These are phyloP conservation scores for Penicillium sp. DNA, from an alignment of 2,329 filamentous ascomycete genomes.

Conservation along the genomic window DNA sequence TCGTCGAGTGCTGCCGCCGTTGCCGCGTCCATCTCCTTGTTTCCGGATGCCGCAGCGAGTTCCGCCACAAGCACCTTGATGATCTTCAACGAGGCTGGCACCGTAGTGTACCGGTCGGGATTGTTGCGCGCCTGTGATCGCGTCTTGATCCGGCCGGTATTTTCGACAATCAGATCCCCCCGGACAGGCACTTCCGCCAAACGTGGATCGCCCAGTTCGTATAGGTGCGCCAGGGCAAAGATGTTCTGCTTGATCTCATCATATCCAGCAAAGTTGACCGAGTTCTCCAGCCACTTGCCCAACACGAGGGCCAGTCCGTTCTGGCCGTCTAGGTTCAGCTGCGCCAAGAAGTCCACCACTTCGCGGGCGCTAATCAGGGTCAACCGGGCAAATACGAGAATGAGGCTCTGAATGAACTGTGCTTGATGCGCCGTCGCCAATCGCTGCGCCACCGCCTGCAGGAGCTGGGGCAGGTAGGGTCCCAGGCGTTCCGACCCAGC, in stretches of 20 bases:
- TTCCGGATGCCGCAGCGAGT: slow-evolving; percentile 77
- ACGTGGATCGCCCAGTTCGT: slow-evolving; percentile 81
- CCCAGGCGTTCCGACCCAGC: slow-evolving; percentile 89
- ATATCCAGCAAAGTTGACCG: slow-evolving; percentile 95
- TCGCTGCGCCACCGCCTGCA: slow-evolving; percentile 85
- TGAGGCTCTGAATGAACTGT: slow-evolving; percentile 92
- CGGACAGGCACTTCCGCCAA: slow-evolving; percentile 81
- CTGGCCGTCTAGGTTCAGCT: slow-evolving; percentile 74
- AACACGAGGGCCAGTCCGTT: slow-evolving; percentile 89
- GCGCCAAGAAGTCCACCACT: slow-evolving; percentile 87
- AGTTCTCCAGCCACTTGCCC: slow-evolving; percentile 96
- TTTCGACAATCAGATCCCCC: slow-evolving; percentile 83
- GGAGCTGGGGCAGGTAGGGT: slow-evolving; percentile 83
- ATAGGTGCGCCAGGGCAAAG: slow-evolving; percentile 89
- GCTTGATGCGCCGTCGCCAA: slow-evolving; percentile 82
- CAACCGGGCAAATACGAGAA: slow-evolving; percentile 90
- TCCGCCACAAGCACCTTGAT: slow-evolving; percentile 95
- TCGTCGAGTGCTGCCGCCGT: slow-evolving; percentile 63
- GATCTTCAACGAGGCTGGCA: slow-evolving; percentile 90
- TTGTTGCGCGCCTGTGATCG: slow-evolving; percentile 86
- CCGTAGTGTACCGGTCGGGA: slow-evolving; percentile 85
- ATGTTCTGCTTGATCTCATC: slow-evolving; percentile 97
- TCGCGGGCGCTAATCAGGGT: slow-evolving; percentile 84
- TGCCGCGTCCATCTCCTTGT: slow-evolving; percentile 57
- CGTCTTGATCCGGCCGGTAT: slow-evolving; percentile 87